phyloP scores from a whole-genome alignment of 2,329 filamentous ascomycete genomes.

The Pleomassaria siparia region DNA sequence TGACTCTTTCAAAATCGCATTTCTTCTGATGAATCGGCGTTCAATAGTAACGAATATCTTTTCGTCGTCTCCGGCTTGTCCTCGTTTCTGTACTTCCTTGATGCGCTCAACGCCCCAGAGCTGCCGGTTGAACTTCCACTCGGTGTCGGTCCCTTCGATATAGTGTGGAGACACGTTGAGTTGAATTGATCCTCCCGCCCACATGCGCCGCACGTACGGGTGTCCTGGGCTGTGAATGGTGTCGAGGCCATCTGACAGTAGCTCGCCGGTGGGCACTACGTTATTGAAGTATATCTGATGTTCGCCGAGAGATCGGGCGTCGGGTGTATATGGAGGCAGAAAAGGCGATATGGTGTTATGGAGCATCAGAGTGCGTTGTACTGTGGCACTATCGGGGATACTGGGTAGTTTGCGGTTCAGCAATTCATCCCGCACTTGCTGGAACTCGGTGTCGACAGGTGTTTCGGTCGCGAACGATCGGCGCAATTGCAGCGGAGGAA shows the following conservation, averaged over 20 bases:
- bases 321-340: constrained; percentile 15
- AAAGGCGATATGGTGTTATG: constrained; percentile 45
- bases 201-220: constrained; percentile 77
- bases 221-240: constrained; percentile 71
- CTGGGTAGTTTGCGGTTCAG: constrained; percentile 52
- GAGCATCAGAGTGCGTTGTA: constrained; percentile 65
- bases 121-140: constrained; percentile 13
- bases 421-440: constrained; percentile 39
- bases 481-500: constrained; percentile 13
- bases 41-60: constrained; percentile 65
- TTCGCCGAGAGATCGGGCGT: constrained; percentile 64
- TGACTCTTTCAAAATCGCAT: not conserved
- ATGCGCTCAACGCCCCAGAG: constrained; percentile 48
- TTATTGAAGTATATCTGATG: constrained; percentile 89
- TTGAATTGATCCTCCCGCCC: constrained; percentile 76
- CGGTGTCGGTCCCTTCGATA: not conserved
- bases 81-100: constrained; percentile 52
- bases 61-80: constrained; percentile 43
- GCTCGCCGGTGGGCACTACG: constrained; percentile 59
- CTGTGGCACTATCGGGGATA: constrained; percentile 58
- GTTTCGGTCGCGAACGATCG: constrained; percentile 14
- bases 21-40: constrained; percentile 31
- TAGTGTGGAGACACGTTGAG: constrained; percentile 45
- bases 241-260: constrained; percentile 85
- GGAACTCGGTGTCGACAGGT: constrained; percentile 26